Evolutionary conservation across 345 rosid genomes (phyloP), one percentile per base, ranked within the genome.

Genomic region (Eucalyptus pauciflora): DNA sequence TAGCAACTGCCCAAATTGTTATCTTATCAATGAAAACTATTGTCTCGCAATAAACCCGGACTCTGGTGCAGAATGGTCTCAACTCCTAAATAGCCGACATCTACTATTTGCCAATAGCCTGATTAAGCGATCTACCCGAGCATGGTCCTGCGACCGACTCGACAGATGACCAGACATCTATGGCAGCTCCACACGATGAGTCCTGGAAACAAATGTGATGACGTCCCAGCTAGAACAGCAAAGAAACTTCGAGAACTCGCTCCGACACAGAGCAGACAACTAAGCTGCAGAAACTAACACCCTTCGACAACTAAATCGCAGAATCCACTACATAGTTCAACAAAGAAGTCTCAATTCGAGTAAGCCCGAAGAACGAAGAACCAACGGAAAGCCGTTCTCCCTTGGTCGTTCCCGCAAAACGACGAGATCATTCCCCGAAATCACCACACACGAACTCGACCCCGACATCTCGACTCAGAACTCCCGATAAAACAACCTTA

Each of bases 11-110:
- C 25, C 81, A 71, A 71, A 71, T 33, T 33, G 24, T 71, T 33
- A 71, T 13, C 25, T 33, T 71, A 71, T 71, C 45, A 1, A 71
- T 17, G 13, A 71, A 71, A 71, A 27, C 24, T 7, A n/a, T 67
- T 22, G 11, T 17, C 25, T 33, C 13, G 2, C 20, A 10, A 33
- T 2, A 71, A 71, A 71, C 45, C 80, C 5, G 0, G 81, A 71
- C 25, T 17, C 81, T 3, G 81, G 43, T 0, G 45, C 45, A 33
- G 80, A 69, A 69, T 69, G 45, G 81, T 71, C 81, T 33, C 13
- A 0, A 71, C 81, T 17, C 7, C 43, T 69, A 31, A 15, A 69
- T 0, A 16, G 24, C 43, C 5, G 1, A 1, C 13, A 5, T 33
- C 45, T 9, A 17, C 43, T 5, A 31, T 69, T 69, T 2, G 79